A percentile compares a stretch with the other conserved stretches of the same genome.
phyloP scores from a whole-genome alignment of 176 grass and related monocot genomes.

The Miscanthus lutarioriparius region DNA sequence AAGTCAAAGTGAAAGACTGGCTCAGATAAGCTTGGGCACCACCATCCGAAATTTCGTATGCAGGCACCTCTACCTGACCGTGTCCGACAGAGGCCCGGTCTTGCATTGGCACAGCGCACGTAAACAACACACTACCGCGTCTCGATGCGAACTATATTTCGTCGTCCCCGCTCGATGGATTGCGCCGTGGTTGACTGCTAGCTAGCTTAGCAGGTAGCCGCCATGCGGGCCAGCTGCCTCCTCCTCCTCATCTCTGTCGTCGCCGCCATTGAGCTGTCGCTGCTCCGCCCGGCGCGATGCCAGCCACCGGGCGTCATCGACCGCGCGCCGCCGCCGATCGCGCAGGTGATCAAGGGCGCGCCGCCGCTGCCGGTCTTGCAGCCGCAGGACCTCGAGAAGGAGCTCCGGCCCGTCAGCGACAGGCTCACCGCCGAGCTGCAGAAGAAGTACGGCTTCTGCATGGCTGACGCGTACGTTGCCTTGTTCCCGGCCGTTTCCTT shows the following conservation, averaged over 20 bases:
- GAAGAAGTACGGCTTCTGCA: conserved; percentile 53
- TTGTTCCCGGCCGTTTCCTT: too few species aligned
- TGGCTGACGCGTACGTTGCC: conserved; percentile 38
- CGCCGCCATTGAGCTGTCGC: neutral
- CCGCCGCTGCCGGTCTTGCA: neutral
- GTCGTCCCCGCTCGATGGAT: neutral
- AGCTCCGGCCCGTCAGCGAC: neutral
- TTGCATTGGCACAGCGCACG: neutral
- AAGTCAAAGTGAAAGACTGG: neutral
- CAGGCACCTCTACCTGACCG: conserved; percentile 19
- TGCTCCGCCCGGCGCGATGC: conserved; percentile 7
- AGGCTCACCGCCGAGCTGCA: conserved; percentile 25
- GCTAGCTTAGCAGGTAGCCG: neutral
- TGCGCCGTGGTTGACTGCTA: neutral
- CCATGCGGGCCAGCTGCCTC: neutral
- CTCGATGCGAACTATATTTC: neutral
- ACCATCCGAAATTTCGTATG: neutral
- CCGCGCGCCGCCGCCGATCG: conserved; percentile 17
- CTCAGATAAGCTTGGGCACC: neutral
- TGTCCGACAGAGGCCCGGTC: neutral
- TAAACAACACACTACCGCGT: neutral
- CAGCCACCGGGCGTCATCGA: neutral
- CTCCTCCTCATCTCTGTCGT: neutral
- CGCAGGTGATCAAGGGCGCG: neutral
- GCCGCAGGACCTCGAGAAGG: neutral